Conservation (phyloP, 345 rosid species). For the Jatropha curcas region DNA sequence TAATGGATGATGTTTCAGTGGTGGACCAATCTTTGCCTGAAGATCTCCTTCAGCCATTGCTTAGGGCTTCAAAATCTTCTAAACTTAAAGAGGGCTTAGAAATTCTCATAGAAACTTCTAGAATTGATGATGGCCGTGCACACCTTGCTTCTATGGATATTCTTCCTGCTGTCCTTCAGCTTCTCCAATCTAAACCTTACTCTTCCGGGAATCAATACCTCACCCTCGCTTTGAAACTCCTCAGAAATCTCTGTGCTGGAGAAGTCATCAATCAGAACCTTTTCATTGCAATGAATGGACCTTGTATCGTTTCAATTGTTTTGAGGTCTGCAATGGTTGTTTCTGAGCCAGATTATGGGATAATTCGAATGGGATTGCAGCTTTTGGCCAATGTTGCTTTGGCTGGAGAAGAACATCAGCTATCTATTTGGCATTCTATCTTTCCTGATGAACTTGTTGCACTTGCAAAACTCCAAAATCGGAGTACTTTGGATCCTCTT, state of each 20-base stretch:
- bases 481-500: constrained; percentile 66
- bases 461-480: constrained; percentile 46
- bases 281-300: constrained; percentile 53
- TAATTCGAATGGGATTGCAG: constrained; percentile 57
- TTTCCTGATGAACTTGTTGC: constrained; percentile 51
- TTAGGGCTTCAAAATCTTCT: constrained; percentile 38
- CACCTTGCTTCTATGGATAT: constrained; percentile 58
- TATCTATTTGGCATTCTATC: constrained; percentile 48
- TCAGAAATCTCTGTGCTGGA: constrained; percentile 80
- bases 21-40: neutral
- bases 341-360: constrained; percentile 38
- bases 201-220: constrained; percentile 35
- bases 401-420: constrained; percentile 65
- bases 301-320: constrained; percentile 31
- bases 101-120: constrained; percentile 45
- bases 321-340: constrained; percentile 25
- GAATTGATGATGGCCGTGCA: constrained; percentile 49
- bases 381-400: constrained; percentile 64
- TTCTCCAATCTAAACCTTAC: constrained; percentile 37
- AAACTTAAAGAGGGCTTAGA: constrained; percentile 49
- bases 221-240: constrained; percentile 49
- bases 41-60: constrained; percentile 40
- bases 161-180: constrained; percentile 43
- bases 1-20: neutral
- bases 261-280: constrained; percentile 52